These are phyloP conservation scores for Taxawa tesnikishii DNA, from an alignment of 2,329 filamentous ascomycete species.

Conservation along the genomic window DNA sequence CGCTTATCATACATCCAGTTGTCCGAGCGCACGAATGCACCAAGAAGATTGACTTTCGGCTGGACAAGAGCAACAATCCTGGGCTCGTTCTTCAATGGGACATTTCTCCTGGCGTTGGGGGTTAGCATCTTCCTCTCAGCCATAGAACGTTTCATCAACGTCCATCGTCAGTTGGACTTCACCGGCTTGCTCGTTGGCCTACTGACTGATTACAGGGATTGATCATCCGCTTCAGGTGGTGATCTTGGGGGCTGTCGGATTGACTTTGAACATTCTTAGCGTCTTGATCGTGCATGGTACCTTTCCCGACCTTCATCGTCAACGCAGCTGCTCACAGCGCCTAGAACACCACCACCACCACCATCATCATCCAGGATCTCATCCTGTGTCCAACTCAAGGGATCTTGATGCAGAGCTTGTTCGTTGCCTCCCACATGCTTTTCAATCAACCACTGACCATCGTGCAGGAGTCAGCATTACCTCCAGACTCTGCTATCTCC, in stretches of 20 bases:
- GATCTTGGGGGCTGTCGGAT: conserved; percentile 55
- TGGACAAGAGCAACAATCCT: conserved; percentile 64
- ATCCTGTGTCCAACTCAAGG: conserved; percentile 1
- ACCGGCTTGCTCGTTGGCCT: too few relatives aligned
- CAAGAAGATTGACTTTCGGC: conserved; percentile 55
- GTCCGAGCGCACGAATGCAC: conserved; percentile 43
- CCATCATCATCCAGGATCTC: conserved; percentile 3
- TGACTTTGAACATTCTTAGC: conserved; percentile 56
- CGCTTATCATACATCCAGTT: too few relatives aligned
- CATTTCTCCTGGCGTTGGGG: conserved; percentile 59
- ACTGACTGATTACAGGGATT: conserved; percentile 33
- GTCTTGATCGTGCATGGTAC: conserved; percentile 40
- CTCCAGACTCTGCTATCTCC: too few relatives aligned
- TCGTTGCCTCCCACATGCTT: too few relatives aligned
- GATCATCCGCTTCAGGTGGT: conserved; percentile 54
- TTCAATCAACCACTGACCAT: too few relatives aligned
- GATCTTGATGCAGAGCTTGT: too few relatives aligned
- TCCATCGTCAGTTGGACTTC: too few relatives aligned
- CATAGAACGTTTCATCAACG: conserved; percentile 56
- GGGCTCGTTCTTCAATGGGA: conserved; percentile 71
- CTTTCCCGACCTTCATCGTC: background rate
- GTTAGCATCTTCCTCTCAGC: conserved; percentile 63
- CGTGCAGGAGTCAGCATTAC: too few relatives aligned
- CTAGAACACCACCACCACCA: conserved; percentile 3
- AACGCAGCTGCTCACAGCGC: background rate